Percentiles rank a stretch among this genome's conserved stretches.
phyloP scores from a whole-genome alignment of 2,329 filamentous ascomycete species.

The Ilyonectria mors-panacis region DNA sequence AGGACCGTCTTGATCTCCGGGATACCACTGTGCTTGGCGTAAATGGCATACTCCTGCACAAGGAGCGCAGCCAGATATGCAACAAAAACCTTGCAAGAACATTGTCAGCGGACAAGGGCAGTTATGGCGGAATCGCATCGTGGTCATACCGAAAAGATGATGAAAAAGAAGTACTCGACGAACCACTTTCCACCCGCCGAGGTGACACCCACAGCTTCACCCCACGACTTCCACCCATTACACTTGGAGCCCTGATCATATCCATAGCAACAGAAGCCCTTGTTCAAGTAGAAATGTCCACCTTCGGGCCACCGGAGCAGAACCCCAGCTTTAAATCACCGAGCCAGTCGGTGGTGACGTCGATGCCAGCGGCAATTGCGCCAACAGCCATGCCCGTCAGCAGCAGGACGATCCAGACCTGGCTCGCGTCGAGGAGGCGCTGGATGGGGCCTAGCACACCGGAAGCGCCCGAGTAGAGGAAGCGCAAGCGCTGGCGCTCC shows the following conservation, averaged over 20 bases:
- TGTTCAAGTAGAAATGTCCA: constrained; percentile 92
- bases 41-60: constrained; percentile 86
- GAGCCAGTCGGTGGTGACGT: constrained; percentile 93
- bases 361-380: constrained; percentile 87
- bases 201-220: constrained; percentile 77
- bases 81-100: constrained; percentile 74
- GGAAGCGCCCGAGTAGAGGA: constrained; percentile 77
- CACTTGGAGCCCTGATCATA: constrained; percentile 89
- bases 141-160: constrained; percentile 80
- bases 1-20: constrained; percentile 98
- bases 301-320: constrained; percentile 83
- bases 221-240: constrained; percentile 90
- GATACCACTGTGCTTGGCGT: constrained; percentile 96
- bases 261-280: constrained; percentile 92
- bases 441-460: constrained; percentile 81
- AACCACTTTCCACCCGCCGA: constrained; percentile 82
- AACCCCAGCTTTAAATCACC: constrained; percentile 93
- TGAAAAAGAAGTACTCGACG: constrained; percentile 89
- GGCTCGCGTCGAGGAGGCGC: constrained; percentile 85
- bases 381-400: constrained; percentile 89
- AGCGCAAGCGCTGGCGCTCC: constrained; percentile 89
- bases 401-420: constrained; percentile 92
- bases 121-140: background rate
- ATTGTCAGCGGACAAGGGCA: constrained; percentile 36
- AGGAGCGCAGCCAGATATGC: constrained; percentile 83